Base-by-base conservation (phyloP, 441 rosid species). In the Euphorbia celastroides region DNA sequence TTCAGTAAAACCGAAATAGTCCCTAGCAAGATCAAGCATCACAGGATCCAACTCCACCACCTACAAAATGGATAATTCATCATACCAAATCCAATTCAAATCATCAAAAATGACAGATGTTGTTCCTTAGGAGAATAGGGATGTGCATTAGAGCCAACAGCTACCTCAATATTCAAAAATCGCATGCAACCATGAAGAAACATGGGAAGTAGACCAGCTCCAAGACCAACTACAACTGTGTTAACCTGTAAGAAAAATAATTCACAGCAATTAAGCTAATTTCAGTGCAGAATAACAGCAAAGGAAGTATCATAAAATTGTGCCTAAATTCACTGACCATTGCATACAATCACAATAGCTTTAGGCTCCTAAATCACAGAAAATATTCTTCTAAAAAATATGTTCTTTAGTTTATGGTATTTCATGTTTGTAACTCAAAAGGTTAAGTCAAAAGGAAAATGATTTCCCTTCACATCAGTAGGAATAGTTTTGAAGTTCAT, bases 121-220 rank as follows among this genome's bases (percentile, higher is more conserved):
- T 1, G 8, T 25, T 8, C 54, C 25, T 20, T 34, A 20, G 46
- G 38, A 41, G 27, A 13, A 14, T 22, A 27, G 34, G 17, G n/a
- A 67, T 1, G 13, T 27, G 14, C 34, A 50, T 25, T 50, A 36
- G 66, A 62, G 62, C 42, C 41, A 16, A 67, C 34, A 67, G 64
- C 71, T 81, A 92, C 97, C 96, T 93, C 90, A 68, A 84, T 78
- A 52, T 81, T 70, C 74, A 85, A 71, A 79, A 78, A 80, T 31
- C 83, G 88, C 62, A 89, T 68, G 74, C 88, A 84, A 57, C 81
- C 77, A 71, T 81, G 87, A 70, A 93, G 96, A 83, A 90, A 91
- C 97, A 89, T 91, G 51, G 98, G 98, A 78, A 93, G 90, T 63
- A 90, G 73, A 69, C 98, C 97, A 8, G 98, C 98, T 65, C 97